Percentiles rank a stretch among this genome's conserved stretches.
Evolutionary conservation across 2,329 filamentous ascomycete species (phyloP).

Genomic region (Exophiala oligosperma): DNA sequence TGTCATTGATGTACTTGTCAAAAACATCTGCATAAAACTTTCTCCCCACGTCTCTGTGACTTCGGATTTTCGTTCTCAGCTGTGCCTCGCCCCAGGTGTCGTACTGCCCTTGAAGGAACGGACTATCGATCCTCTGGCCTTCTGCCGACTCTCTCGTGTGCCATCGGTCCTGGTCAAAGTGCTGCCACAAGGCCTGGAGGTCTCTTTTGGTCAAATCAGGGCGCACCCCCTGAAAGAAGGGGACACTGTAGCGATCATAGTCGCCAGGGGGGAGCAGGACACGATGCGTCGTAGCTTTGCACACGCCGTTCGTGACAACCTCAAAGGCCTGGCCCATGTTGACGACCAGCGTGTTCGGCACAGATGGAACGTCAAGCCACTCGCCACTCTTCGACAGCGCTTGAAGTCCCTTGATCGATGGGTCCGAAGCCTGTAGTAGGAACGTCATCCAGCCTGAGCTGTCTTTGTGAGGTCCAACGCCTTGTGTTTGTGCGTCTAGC

Average conservation of each 20-base stretch:
- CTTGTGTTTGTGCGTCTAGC: slow-evolving; percentile 50
- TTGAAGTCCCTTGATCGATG: slow-evolving; percentile 48
- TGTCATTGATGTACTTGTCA: slow-evolving; percentile 49
- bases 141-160: slow-evolving; percentile 37
- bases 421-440: slow-evolving; percentile 59
- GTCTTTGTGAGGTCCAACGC: slow-evolving; percentile 51
- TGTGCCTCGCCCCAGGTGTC: slow-evolving; percentile 59
- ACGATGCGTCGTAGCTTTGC: slow-evolving; percentile 45
- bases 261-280: slow-evolving; percentile 40
- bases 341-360: slow-evolving; percentile 46
- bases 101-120: slow-evolving; percentile 52
- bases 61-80: slow-evolving; percentile 55
- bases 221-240: slow-evolving; percentile 53
- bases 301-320: slow-evolving; percentile 44
- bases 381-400: slow-evolving; percentile 47
- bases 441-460: slow-evolving; percentile 58
- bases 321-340: slow-evolving; percentile 50
- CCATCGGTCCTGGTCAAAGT: slow-evolving; percentile 36
- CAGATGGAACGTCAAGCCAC: slow-evolving; percentile 47
- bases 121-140: slow-evolving; percentile 46
- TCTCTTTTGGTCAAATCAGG: slow-evolving; percentile 47
- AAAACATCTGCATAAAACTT: slow-evolving; percentile 51
- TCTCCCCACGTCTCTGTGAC: slow-evolving; percentile 50
- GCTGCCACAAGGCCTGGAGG: slow-evolving; percentile 38
- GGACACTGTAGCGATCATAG: slow-evolving; percentile 44